phyloP scores from a whole-genome alignment of 2,329 filamentous ascomycete genomes.

The Coniosporium tulheliwenetii region DNA sequence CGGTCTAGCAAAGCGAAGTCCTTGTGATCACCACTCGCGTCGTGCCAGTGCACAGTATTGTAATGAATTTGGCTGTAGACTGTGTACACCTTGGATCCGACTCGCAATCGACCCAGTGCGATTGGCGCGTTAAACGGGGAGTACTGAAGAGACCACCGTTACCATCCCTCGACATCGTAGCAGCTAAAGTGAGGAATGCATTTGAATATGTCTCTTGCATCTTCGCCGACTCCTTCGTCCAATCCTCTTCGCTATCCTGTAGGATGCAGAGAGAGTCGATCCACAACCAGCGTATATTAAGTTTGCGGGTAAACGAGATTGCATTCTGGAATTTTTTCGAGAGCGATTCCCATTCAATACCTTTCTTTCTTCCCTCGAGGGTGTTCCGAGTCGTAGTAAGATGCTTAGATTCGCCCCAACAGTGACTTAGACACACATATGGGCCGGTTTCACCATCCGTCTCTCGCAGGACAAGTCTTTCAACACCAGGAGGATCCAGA shows the following conservation, averaged over 20 bases:
- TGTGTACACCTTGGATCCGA: too few species aligned
- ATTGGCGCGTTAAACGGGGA: too few species aligned
- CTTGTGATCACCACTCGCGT: too few species aligned
- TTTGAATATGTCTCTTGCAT: conserved; percentile 1
- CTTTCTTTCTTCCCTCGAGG: neutral
- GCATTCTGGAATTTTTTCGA: conserved; percentile 4
- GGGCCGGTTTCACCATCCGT: neutral
- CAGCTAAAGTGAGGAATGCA: neutral
- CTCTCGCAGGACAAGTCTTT: neutral
- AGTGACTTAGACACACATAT: neutral
- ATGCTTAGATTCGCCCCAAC: neutral
- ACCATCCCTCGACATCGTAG: neutral
- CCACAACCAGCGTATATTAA: conserved; percentile 7
- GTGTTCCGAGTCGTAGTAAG: neutral
- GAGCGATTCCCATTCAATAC: neutral
- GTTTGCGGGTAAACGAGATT: conserved; percentile 1
- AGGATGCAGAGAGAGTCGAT: conserved; percentile 6
- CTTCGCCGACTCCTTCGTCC: neutral
- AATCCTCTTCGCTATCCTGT: conserved; percentile 4
- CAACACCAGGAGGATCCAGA: too few species aligned
- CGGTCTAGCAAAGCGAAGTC: neutral
- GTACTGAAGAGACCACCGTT: too few species aligned
- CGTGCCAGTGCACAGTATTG: too few species aligned
- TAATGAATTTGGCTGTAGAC: too few species aligned
- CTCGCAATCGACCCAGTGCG: too few species aligned